Evolutionary conservation across 805 yeast species (phyloP).

Genomic region (Kazachstania martiniae): DNA sequence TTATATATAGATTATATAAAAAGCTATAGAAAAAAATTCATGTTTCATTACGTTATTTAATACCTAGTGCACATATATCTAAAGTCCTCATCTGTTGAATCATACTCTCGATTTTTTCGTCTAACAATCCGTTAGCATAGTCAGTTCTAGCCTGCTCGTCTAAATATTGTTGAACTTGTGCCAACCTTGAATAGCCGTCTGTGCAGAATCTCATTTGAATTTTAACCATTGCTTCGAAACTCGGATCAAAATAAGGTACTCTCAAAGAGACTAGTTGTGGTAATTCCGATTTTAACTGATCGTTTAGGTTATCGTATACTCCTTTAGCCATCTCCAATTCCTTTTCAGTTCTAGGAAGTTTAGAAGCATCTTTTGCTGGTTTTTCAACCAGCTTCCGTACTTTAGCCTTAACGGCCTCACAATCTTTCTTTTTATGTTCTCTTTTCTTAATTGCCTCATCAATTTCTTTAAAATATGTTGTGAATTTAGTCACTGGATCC

Average conservation of each 20-base stretch:
- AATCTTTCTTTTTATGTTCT: constrained; percentile 64
- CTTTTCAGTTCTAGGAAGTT: constrained; percentile 65
- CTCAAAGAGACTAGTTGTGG: constrained; percentile 69
- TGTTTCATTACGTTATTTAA: constrained; percentile 18
- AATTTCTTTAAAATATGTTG: constrained; percentile 58
- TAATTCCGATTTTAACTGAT: constrained; percentile 58
- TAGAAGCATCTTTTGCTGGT: constrained; percentile 73
- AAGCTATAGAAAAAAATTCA: neutral
- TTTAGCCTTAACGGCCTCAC: constrained; percentile 69
- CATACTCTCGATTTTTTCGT: constrained; percentile 55
- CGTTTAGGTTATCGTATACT: constrained; percentile 58
- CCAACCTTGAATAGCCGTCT: constrained; percentile 69
- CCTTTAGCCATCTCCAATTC: constrained; percentile 63
- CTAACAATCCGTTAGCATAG: constrained; percentile 67
- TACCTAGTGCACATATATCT: constrained; percentile 58
- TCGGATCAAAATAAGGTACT: constrained; percentile 74
- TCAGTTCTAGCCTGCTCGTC: constrained; percentile 70
- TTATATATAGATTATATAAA: neutral
- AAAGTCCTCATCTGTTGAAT: constrained; percentile 58
- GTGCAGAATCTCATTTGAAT: constrained; percentile 74
- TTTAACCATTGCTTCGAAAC: constrained; percentile 70
- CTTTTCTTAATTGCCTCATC: constrained; percentile 75
- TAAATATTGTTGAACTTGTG: constrained; percentile 68
- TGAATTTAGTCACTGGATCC: constrained; percentile 63
- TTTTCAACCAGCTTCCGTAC: constrained; percentile 69